Base-by-base conservation (phyloP, 1,284 basidiomycete genomes). In the Ustilago nuda region DNA sequence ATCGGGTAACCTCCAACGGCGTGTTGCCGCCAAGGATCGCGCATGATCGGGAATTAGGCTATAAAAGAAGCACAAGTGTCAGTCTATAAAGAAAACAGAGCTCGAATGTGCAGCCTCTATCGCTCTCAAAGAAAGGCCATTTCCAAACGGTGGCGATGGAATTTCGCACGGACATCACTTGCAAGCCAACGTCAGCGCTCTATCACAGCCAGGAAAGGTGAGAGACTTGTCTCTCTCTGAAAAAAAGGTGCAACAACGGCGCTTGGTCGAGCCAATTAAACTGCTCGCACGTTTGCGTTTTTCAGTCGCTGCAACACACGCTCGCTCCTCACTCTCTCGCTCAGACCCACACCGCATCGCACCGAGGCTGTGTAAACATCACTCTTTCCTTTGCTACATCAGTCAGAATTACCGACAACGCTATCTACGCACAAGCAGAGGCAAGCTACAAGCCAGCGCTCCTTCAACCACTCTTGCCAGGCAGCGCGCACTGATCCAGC, bases 101-200 rank as follows among this genome's bases (percentile, higher is more conserved):
- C 45, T 23, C 45, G 45, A 48, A 48, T 23, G 45, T 48, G 45
- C 45, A 13, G 4, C 45, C 9, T 13, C 30, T 32, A 1, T 50
- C 30, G 8, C 23, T 27, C 23, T 27, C 23, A 27, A 27, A 27
- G 23, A 27, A 27, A 27, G 23, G 23, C 23, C 23, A 8, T 27
- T 50, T 50, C 17, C 27, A 50, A 30, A 12, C 4, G 23, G 23
- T 39, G 37, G 15, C 37, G 13, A 50, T 27, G 8, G 8, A 17
- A 50, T 32, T 50, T 50, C 27, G 48, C 48, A 50, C 48, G 48
- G 48, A 27, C 48, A 27, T 50, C 48, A 27, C 27, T 33, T 50
- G 48, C 48, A 50, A 50, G 27, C 11, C 48, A 50, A 50, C 48
- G 48, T 50, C 48, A 50, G 12, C 15, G 23, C 30, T 50, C 27